Evolutionary conservation across 164 flowering plant genomes (phyloP).

Genomic region (Umbilicus rupestris): DNA sequence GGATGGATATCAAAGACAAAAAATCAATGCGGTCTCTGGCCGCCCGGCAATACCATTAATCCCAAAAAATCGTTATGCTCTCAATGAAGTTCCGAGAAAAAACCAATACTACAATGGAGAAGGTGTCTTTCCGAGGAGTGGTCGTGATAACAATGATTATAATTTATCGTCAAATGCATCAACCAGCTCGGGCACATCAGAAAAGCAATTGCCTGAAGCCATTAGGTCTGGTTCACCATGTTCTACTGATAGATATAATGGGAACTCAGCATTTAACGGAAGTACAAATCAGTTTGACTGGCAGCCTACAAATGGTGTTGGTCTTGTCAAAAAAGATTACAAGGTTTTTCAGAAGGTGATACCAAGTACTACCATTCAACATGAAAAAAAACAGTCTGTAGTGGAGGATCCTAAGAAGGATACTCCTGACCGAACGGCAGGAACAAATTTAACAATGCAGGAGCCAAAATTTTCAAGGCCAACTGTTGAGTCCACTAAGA

Average conservation of each 20-base stretch:
- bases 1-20: slow-evolving; percentile 43
- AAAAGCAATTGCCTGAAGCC: slow-evolving; percentile 22
- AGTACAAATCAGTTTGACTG: slow-evolving; percentile 16
- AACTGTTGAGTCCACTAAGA: slow-evolving; percentile 24
- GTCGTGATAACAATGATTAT: slow-evolving; percentile 29
- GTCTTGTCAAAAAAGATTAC: slow-evolving; percentile 9
- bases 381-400: slow-evolving; percentile 18
- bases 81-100: slow-evolving; percentile 66
- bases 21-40: slow-evolving; percentile 33
- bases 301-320: slow-evolving; percentile 18
- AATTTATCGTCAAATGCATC: slow-evolving; percentile 35
- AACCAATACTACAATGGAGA: slow-evolving; percentile 54
- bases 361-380: slow-evolving; percentile 17
- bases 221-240: slow-evolving; percentile 21
- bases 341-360: slow-evolving; percentile 19
- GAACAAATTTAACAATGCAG: slow-evolving; percentile 21
- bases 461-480: slow-evolving; percentile 30
- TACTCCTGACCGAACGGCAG: slow-evolving; percentile 34
- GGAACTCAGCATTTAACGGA: slow-evolving; percentile 13
- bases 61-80: slow-evolving; percentile 65
- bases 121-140: slow-evolving; percentile 38
- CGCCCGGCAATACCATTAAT: slow-evolving; percentile 67
- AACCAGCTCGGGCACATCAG: slow-evolving; percentile 31
- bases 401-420: slow-evolving; percentile 27
- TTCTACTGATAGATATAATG: slow-evolving; percentile 15